Percentiles rank a stretch among this genome's conserved stretches.
These are phyloP conservation scores for Citrus maxima DNA, from an alignment of 345 rosid genomes.

Conservation along the genomic window DNA sequence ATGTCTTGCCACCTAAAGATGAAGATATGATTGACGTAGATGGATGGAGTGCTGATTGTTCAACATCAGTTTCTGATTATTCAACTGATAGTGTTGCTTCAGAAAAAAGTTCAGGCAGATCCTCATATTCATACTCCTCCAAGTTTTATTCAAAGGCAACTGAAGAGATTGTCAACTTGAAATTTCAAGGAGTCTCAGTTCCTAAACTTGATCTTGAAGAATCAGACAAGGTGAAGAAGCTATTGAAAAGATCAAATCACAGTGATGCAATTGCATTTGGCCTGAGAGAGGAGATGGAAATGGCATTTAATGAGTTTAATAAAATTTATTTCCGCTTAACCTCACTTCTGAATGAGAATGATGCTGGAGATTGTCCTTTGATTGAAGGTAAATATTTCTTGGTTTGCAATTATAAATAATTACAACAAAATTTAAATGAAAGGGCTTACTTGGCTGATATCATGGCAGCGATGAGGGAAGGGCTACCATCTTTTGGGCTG, in stretches of 20 bases:
- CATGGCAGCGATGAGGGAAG: slow-evolving; percentile 42
- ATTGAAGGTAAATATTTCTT: slow-evolving; percentile 40
- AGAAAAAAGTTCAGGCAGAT: slow-evolving; percentile 18
- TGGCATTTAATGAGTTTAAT: slow-evolving; percentile 34
- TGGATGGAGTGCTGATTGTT: slow-evolving; percentile 47
- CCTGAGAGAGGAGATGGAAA: slow-evolving; percentile 40
- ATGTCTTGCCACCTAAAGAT: slow-evolving; percentile 24
- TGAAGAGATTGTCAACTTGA: slow-evolving; percentile 19
- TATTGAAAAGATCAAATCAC: slow-evolving; percentile 2
- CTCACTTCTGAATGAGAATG: slow-evolving; percentile 29
- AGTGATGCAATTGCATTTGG: slow-evolving; percentile 21
- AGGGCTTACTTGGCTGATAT: slow-evolving; percentile 17
- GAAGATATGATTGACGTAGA: slow-evolving; percentile 40
- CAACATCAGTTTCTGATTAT: slow-evolving; percentile 48
- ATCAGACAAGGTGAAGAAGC: slow-evolving; percentile 9
- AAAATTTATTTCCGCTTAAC: slow-evolving; percentile 29
- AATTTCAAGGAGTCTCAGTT: slow-evolving; percentile 23
- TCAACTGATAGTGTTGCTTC: slow-evolving; percentile 35
- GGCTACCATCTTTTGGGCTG: slow-evolving; percentile 31
- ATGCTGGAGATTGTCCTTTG: slow-evolving; percentile 22
- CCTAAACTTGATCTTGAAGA: slow-evolving; percentile 27
- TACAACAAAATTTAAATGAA: slow-evolving; percentile 12
- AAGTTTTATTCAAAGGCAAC: slow-evolving; percentile 1
- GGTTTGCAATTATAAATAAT: slow-evolving; percentile 11
- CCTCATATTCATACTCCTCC: slow-evolving; percentile 11